Evolutionary conservation across 345 rosid genomes (phyloP).

Genomic region (Arabidopsis suecica): DNA sequence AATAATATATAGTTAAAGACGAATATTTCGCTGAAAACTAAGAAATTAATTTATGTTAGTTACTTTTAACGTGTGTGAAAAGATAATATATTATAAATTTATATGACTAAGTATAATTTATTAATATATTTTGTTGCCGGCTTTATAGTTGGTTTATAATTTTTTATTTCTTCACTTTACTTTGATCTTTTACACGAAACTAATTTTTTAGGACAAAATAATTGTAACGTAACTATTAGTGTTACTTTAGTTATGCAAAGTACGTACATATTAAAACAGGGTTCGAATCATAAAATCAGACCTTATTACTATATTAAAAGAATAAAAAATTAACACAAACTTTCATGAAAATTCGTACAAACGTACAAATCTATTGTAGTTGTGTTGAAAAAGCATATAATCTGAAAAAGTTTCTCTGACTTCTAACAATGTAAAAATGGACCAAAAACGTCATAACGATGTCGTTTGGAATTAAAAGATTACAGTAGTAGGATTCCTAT

Average conservation of each 20-base stretch:
- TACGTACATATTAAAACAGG: neutral
- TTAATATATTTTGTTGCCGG: neutral
- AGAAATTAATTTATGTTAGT: neutral
- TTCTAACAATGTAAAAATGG: neutral
- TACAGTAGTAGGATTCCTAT: conserved; percentile 23
- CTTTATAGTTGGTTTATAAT: neutral
- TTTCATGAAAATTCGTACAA: conserved; percentile 41
- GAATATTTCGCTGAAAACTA: neutral
- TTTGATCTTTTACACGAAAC: neutral
- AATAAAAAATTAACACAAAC: conserved; percentile 29
- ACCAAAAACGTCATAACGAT: conserved; percentile 14
- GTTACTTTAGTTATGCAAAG: neutral
- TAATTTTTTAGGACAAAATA: neutral
- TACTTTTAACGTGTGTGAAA: conserved; percentile 24
- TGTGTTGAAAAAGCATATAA: conserved; percentile 12
- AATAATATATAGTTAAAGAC: neutral
- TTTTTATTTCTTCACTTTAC: neutral
- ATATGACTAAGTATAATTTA: neutral
- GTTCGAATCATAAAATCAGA: neutral
- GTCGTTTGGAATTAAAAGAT: conserved; percentile 29
- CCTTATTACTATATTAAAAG: neutral
- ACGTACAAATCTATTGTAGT: conserved; percentile 31
- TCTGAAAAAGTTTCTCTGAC: conserved; percentile 21
- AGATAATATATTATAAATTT: neutral
- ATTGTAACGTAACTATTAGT: neutral